Evolutionary conservation across 352 stramenopile species (phyloP), one percentile per base, ranked within the genome.

Genomic region (Globisporangium carolinianum): DNA sequence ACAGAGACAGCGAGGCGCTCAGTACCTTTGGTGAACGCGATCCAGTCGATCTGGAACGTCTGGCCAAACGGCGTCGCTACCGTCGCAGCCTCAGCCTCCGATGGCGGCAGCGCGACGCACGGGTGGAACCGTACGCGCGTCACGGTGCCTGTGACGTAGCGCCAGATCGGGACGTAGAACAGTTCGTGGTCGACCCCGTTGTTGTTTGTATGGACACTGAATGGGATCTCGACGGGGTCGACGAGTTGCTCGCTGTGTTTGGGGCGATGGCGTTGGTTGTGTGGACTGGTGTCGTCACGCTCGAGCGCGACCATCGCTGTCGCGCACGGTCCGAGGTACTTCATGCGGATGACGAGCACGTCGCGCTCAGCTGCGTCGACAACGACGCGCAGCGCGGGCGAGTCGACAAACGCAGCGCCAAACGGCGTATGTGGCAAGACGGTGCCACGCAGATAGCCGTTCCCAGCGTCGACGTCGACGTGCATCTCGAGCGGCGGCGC

Each of bases 11-110:
- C 6, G 38, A 42, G 38, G 38, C 38, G 38, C 38, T 42, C 38
- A 42, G 38, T 54, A 79, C 73, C 73, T 72, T 90, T 90, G 8
- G 72, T 62, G 52, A 88, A 83, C 5, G 76, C 77, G 42, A 87
- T 60, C 80, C 80, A 90, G 62, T 90, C 80, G 49, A 90, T 66
- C 4, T 79, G 71, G 53, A 90, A 86, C 45, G 70, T 82, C 60
- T 90, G 80, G 0, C 77, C 80, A 57, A 49, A 58, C 12, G 37
- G 50, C 51, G 45, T 14, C 1, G 35, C 35, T 14, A 10, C 32
- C 6, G 3, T 11, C n/a, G 70, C 79, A 38, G 58, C 55, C 38
- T 46, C 58, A 12, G 12, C 56, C 6, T 43, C 39, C 18, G 60
- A n/a, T 53, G 60, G 48, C 0, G 67, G 59, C 1, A 68, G 35